Percentiles rank a stretch among this genome's conserved stretches.
Evolutionary conservation across 2,329 filamentous ascomycete species (phyloP).

Genomic region (Colletotrichum zoysiae): DNA sequence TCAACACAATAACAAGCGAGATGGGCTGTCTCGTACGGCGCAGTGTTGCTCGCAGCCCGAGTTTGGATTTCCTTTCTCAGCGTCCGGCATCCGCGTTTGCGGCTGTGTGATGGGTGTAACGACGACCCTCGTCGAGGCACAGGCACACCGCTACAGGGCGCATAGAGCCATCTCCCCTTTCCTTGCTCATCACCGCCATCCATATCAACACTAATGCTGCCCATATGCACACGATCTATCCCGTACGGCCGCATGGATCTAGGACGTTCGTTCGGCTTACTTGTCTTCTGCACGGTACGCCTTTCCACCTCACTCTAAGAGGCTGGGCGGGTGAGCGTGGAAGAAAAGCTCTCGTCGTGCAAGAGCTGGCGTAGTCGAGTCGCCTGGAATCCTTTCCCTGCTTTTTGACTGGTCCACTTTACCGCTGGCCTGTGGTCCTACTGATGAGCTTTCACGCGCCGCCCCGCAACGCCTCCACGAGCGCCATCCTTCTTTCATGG

Average conservation of each 20-base stretch:
- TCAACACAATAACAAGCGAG: too few relatives aligned
- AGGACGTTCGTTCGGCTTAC: neutral
- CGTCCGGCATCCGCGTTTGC: neutral
- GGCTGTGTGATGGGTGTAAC: slow-evolving; percentile 13
- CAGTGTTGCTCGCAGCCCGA: neutral
- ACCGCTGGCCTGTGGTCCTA: slow-evolving; percentile 17
- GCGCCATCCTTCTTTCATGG: slow-evolving; percentile 10
- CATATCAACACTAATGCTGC: slow-evolving; percentile 38
- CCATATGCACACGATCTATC: slow-evolving; percentile 20
- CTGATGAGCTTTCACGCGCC: slow-evolving; percentile 17
- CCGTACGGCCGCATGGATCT: slow-evolving; percentile 38
- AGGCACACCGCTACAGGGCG: slow-evolving; percentile 25
- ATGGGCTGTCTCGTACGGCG: too few relatives aligned
- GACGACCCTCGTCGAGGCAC: slow-evolving; percentile 5
- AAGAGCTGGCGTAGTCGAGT: neutral
- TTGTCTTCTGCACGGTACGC: slow-evolving; percentile 26
- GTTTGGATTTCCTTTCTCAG: neutral
- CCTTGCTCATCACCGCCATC: slow-evolving; percentile 16
- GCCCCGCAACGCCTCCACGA: slow-evolving; percentile 17
- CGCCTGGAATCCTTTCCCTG: neutral
- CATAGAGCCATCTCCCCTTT: neutral
- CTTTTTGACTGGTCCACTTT: slow-evolving; percentile 2
- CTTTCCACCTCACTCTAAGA: slow-evolving; percentile 19
- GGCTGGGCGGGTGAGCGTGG: neutral
- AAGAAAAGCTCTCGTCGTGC: neutral